These are phyloP conservation scores for Aquilaria sinensis DNA, from an alignment of 345 rosid genomes.

Conservation along the genomic window DNA sequence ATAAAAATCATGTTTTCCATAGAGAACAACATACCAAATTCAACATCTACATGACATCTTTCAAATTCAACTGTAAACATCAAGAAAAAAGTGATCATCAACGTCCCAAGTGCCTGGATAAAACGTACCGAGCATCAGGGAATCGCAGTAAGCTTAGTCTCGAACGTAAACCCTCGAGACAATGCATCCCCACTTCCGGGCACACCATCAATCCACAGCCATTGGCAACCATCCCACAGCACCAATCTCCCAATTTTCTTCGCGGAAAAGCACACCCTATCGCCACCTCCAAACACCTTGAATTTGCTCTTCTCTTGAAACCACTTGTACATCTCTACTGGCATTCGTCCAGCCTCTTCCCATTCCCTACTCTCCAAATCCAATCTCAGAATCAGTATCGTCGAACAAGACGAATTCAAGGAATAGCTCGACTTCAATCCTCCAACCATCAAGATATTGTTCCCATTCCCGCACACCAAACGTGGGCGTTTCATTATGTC, in stretches of 20 bases:
- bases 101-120: neutral
- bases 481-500: slow-evolving; percentile 83
- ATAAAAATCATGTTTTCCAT: no score
- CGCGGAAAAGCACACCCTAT: slow-evolving; percentile 72
- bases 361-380: slow-evolving; percentile 79
- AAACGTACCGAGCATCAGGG: slow-evolving; percentile 30
- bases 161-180: slow-evolving; percentile 69
- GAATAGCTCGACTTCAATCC: slow-evolving; percentile 69
- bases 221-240: slow-evolving; percentile 57
- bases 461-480: slow-evolving; percentile 50
- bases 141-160: slow-evolving; percentile 48
- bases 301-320: slow-evolving; percentile 75
- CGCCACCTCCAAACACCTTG: slow-evolving; percentile 87
- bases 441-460: slow-evolving; percentile 70
- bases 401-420: slow-evolving; percentile 68
- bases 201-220: slow-evolving; percentile 85
- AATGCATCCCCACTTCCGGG: slow-evolving; percentile 60
- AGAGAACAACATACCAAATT: no score
- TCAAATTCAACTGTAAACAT: neutral
- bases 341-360: slow-evolving; percentile 93
- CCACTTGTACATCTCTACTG: slow-evolving; percentile 60
- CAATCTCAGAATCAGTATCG: slow-evolving; percentile 67
- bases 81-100: neutral
- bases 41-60: no score
- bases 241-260: slow-evolving; percentile 70